Evolutionary conservation across 371 early-diverging fungal species (phyloP).

Genomic region (Fennellomyces sp.): DNA sequence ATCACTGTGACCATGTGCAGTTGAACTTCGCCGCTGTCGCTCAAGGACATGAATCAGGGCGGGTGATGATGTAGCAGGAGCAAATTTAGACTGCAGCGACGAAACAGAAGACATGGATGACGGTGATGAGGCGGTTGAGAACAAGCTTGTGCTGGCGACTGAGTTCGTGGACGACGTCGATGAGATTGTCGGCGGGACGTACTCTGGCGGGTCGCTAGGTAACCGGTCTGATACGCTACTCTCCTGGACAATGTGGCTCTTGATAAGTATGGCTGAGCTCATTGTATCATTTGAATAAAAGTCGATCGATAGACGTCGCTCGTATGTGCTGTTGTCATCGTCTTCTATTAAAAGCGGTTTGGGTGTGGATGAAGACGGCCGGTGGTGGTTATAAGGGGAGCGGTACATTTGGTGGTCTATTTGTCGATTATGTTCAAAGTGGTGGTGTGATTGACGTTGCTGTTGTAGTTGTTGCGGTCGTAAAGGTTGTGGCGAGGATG

Average conservation of each 20-base stretch:
- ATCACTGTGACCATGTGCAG: background rate
- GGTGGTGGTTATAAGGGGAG: background rate
- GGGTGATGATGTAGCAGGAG: background rate
- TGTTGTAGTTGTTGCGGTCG: slow-evolving; percentile 8
- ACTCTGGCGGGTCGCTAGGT: slow-evolving; percentile 5
- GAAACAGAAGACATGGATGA: slow-evolving; percentile 17
- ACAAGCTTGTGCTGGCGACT: slow-evolving; percentile 1
- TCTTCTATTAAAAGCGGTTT: background rate
- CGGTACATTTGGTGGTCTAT: background rate
- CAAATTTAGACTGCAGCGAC: slow-evolving; percentile 12
- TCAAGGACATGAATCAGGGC: background rate
- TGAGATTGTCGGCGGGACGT: slow-evolving; percentile 10
- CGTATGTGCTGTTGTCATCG: background rate
- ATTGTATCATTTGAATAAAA: slow-evolving; percentile 12
- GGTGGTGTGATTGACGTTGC: slow-evolving; percentile 1
- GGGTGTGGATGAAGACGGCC: background rate
- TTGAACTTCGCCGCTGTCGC: slow-evolving; percentile 2
- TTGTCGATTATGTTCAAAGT: background rate
- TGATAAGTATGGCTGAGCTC: background rate
- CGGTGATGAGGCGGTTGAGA: slow-evolving; percentile 15
- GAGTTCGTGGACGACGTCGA: slow-evolving; percentile 9
- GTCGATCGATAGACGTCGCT: slow-evolving; percentile 7
- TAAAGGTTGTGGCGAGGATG: background rate
- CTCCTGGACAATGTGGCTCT: slow-evolving; percentile 1
- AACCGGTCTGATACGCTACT: slow-evolving; percentile 4